A percentile compares a stretch with the other conserved stretches of the same genome.
Evolutionary conservation across 192 early-diverging fungal genomes (phyloP).

Genomic region (Umbelopsis vinacea): DNA sequence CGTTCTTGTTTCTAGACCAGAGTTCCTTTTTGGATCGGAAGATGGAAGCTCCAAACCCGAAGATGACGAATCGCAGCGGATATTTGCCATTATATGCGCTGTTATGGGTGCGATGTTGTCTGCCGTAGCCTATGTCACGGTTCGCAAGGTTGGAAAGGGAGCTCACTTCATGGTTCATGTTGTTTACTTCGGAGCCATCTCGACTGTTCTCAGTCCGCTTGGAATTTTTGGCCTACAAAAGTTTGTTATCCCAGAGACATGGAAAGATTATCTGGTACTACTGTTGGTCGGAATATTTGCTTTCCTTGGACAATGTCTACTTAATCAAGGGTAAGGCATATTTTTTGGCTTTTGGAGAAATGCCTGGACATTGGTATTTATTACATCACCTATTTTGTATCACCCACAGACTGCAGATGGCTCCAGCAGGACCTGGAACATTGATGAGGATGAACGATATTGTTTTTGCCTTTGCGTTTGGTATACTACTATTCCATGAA

Average conservation of each 20-base stretch:
- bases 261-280: conserved; percentile 54
- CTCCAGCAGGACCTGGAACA: conserved; percentile 69
- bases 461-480: conserved; percentile 79
- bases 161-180: conserved; percentile 82
- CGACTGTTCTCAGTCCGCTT: conserved; percentile 52
- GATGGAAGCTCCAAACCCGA: not conserved
- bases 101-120: conserved; percentile 64
- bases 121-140: conserved; percentile 69
- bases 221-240: conserved; percentile 44
- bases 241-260: conserved; percentile 44
- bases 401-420: conserved; percentile 63
- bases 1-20: conserved; percentile 62
- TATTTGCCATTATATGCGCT: conserved; percentile 52
- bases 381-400: not conserved
- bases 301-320: conserved; percentile 72
- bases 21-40: conserved; percentile 37
- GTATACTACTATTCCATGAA: conserved; percentile 71
- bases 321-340: conserved; percentile 65
- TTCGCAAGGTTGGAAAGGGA: conserved; percentile 71
- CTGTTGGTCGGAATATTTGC: conserved; percentile 59
- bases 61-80: conserved; percentile 3
- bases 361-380: too few relatives aligned
- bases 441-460: conserved; percentile 84
- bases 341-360: not conserved
- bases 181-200: conserved; percentile 73